Evolutionary conservation across 116 monocot species (phyloP).

Genomic region (Iris pallida): DNA sequence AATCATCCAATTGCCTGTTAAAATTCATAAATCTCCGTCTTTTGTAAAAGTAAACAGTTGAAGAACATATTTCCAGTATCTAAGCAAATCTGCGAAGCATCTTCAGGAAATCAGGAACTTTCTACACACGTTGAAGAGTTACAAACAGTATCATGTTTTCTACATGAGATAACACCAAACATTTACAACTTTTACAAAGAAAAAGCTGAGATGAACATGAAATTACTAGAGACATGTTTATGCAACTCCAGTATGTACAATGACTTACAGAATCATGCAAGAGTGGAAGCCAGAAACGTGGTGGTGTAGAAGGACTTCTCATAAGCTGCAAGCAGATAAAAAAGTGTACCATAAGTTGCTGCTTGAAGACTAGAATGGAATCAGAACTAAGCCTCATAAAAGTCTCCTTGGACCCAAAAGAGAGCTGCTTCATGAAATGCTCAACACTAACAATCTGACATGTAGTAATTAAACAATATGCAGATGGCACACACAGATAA

Average conservation of each 20-base stretch:
- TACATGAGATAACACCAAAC: neutral
- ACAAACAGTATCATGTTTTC: neutral
- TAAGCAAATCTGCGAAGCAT: neutral
- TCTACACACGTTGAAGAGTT: neutral
- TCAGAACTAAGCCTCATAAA: neutral
- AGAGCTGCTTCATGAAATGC: neutral
- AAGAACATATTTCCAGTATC: neutral
- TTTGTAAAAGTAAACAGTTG: neutral
- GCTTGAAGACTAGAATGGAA: neutral
- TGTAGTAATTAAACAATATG: too few relatives aligned
- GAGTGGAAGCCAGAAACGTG: constrained; percentile 83
- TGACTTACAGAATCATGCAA: constrained; percentile 78
- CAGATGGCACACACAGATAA: too few relatives aligned
- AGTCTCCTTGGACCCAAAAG: neutral
- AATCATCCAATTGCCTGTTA: neutral
- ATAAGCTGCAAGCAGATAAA: constrained; percentile 58
- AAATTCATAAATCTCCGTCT: neutral
- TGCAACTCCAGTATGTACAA: neutral
- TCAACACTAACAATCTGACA: neutral
- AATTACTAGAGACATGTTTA: neutral
- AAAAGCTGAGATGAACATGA: neutral
- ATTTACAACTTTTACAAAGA: neutral
- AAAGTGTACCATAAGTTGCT: neutral
- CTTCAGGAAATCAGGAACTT: neutral
- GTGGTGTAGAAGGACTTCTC: constrained; percentile 77